Base-by-base conservation (phyloP, 208 protist species). In the Crithidia sp. region DNA sequence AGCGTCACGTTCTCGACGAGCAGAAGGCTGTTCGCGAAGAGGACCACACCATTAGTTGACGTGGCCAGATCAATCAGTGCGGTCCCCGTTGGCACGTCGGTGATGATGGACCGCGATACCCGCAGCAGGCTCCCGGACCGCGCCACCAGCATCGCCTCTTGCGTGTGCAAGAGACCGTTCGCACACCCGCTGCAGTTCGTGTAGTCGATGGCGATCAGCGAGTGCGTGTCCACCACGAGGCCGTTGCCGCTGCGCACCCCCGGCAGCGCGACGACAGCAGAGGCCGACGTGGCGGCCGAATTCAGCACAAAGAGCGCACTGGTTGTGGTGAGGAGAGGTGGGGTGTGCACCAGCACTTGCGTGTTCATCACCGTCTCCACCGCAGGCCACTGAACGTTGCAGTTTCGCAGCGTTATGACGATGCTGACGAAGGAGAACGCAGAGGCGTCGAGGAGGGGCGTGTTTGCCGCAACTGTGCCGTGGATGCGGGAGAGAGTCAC, bases 151-250 rank as follows among this genome's bases (percentile, higher is more conserved):
- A 39, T 10, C 28, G 39, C 8, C 5, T 13, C 13, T 4, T 37
- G 37, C 37, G 40, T 39, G 57, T 62, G 45, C 7, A 62, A 0
- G 39, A 43, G 57, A 36, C 57, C 57, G 9, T 62, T 47, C 6
- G 57, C 9, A 37, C 57, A 62, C 13, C 57, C 57, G 40, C 39
- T 62, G 40, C 57, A 62, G 57, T 62, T 62, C 0, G 39, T 47
- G 57, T 62, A 47, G 45, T 62, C 57, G 39, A 62, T 47, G 12
- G 57, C 57, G 39, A 62, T 16, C 13, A 62, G 28, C 13, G 57
- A 62, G 3, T 47, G 39, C 7, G 2, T 5, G 16, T 16, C 45
- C 19, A 62, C 40, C 0, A 10, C 5, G 37, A 47, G 13, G 37
- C 40, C 40, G 40, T 16, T 47, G 13, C 4, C 16, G 9, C 13